Conservation (phyloP, 352 stramenopile species). For the Phytopythium sindhum region DNA sequence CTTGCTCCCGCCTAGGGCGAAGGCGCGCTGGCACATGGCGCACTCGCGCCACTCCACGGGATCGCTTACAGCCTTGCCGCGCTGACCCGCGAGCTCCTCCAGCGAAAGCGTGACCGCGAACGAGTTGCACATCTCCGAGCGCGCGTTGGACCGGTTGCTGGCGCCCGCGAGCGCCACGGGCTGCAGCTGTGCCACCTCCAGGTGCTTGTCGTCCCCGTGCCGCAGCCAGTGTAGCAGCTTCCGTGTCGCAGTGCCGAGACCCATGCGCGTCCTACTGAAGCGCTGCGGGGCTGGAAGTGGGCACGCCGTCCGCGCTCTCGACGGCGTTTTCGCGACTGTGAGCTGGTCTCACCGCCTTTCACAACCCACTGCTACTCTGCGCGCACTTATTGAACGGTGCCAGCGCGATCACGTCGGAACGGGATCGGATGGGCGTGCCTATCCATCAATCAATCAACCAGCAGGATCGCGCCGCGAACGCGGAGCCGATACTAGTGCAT, state of each 20-base stretch:
- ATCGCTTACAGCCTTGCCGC: slow-evolving; percentile 56
- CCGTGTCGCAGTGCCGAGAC: slow-evolving; percentile 36
- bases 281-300: not conserved
- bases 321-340: not conserved
- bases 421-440: no score
- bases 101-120: slow-evolving; percentile 47
- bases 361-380: no score
- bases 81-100: slow-evolving; percentile 27
- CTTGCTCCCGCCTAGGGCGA: slow-evolving; percentile 44
- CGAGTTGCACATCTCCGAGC: slow-evolving; percentile 59
- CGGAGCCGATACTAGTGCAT: no score
- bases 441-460: not conserved
- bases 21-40: slow-evolving; percentile 57
- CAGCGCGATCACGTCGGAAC: no score
- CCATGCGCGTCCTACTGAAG: slow-evolving; percentile 24
- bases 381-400: no score
- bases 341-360: not conserved
- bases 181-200: slow-evolving; percentile 53
- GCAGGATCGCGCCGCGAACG: not conserved
- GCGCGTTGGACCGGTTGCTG: slow-evolving; percentile 43
- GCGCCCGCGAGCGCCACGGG: slow-evolving; percentile 67
- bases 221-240: slow-evolving; percentile 49
- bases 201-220: slow-evolving; percentile 42
- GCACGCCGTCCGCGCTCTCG: no score
- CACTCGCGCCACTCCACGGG: slow-evolving; percentile 41